Evolutionary conservation across 2,329 filamentous ascomycete species (phyloP).

Genomic region (Corynespora cassiicola): DNA sequence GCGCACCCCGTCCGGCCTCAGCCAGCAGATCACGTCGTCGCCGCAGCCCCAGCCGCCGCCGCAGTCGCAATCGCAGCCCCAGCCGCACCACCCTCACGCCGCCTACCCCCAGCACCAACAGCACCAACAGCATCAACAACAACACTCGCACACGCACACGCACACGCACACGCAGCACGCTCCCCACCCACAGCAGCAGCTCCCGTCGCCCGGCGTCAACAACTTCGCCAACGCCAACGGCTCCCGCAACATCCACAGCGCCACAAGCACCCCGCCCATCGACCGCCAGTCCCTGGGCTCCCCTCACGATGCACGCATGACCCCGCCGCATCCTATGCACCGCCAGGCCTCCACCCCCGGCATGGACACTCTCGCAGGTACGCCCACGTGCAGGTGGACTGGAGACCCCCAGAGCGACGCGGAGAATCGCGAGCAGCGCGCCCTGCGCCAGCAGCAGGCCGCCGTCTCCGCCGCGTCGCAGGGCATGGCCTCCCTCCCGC

Average conservation of each 20-base stretch:
- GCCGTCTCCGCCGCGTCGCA: too few relatives aligned
- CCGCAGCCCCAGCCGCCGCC: slow-evolving; percentile 34
- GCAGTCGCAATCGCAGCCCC: slow-evolving; percentile 28
- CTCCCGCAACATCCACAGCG: slow-evolving; percentile 35
- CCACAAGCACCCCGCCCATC: slow-evolving; percentile 35
- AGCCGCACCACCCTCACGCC: slow-evolving; percentile 40
- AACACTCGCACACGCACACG: slow-evolving; percentile 2
- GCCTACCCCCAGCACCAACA: slow-evolving; percentile 36
- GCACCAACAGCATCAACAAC: slow-evolving; percentile 17
- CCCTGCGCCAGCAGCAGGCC: too few relatives aligned
- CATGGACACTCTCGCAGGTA: slow-evolving; percentile 57
- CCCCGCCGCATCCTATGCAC: slow-evolving; percentile 41
- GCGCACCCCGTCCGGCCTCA: slow-evolving; percentile 52
- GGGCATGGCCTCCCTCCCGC: neutral
- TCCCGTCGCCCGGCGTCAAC: slow-evolving; percentile 34
- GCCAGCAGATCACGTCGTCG: slow-evolving; percentile 48
- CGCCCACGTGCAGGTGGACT: slow-evolving; percentile 1
- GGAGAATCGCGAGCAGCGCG: too few relatives aligned
- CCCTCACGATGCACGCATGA: slow-evolving; percentile 40
- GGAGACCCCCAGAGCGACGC: too few relatives aligned
- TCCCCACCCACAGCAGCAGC: slow-evolving; percentile 19
- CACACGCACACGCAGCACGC: slow-evolving; percentile 6
- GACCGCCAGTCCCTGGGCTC: slow-evolving; percentile 30
- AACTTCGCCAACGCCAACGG: slow-evolving; percentile 41
- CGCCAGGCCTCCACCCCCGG: slow-evolving; percentile 53